Conservation (phyloP, 139 green algal species). For the Haematococcus sp. region DNA sequence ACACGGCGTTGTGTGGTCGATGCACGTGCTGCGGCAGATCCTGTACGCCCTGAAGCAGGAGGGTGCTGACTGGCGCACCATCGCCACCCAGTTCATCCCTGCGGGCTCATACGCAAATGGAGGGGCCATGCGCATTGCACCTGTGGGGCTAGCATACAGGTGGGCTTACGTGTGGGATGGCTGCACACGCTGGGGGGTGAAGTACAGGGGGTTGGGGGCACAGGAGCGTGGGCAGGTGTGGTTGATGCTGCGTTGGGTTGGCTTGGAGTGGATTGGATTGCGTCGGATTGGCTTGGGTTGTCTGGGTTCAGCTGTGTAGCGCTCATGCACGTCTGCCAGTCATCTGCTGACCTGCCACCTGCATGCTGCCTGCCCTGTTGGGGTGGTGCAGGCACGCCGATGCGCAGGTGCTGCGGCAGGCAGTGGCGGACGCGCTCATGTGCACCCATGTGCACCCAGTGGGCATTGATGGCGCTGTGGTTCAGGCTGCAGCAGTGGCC, state of each 20-base stretch:
- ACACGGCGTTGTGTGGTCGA: too few species aligned
- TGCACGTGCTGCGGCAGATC: too few species aligned
- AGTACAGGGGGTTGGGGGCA: too few species aligned
- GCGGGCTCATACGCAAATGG: conserved; percentile 42
- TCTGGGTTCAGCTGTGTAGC: too few species aligned
- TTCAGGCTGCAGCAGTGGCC: conserved; percentile 1
- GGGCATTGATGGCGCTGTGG: conserved; percentile 13
- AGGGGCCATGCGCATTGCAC: conserved; percentile 50
- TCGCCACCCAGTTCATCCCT: conserved; percentile 21
- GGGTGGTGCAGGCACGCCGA: conserved; percentile 21
- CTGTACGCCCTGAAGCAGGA: neutral
- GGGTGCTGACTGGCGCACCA: conserved; percentile 15
- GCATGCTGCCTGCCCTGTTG: conserved; percentile 66
- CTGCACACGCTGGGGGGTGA: too few species aligned
- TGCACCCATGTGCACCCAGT: conserved; percentile 18
- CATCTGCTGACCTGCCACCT: too few species aligned
- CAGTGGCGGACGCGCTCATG: neutral
- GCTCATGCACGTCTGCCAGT: too few species aligned
- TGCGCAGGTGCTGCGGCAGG: neutral
- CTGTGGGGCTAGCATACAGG: conserved; percentile 46
- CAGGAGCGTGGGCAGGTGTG: too few species aligned
- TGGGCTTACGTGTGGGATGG: too few species aligned
- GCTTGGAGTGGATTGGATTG: too few species aligned
- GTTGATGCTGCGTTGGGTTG: too few species aligned
- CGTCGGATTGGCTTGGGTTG: too few species aligned